These are phyloP conservation scores for Ogataea glucozyma DNA, from an alignment of 805 yeast genomes.

Conservation along the genomic window DNA sequence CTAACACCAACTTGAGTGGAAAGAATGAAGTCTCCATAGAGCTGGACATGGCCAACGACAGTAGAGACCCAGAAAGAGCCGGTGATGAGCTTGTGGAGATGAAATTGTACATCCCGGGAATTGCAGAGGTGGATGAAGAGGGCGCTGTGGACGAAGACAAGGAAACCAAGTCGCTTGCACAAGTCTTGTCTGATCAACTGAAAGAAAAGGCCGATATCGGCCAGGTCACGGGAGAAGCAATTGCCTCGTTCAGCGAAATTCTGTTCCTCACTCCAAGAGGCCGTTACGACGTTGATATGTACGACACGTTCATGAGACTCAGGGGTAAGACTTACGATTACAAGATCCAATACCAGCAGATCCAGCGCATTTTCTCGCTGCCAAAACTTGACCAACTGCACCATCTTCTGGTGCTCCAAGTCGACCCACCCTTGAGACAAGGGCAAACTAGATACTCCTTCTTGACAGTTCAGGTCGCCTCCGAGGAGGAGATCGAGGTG, in stretches of 20 bases:
- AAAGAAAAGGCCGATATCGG: slow-evolving; percentile 95
- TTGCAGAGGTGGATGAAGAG: slow-evolving; percentile 49
- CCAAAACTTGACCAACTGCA: slow-evolving; percentile 95
- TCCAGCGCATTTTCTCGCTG: slow-evolving; percentile 85
- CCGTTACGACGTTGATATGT: slow-evolving; percentile 95
- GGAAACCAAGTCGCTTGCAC: slow-evolving; percentile 69
- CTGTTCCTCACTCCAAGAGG: slow-evolving; percentile 97
- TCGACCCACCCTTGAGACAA: slow-evolving; percentile 96
- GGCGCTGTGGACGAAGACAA: slow-evolving; percentile 37
- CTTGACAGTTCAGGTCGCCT: slow-evolving; percentile 82
- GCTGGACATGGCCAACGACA: slow-evolving; percentile 51
- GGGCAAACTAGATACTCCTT: slow-evolving; percentile 97
- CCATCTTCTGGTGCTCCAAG: slow-evolving; percentile 82
- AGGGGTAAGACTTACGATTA: slow-evolving; percentile 98
- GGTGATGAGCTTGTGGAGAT: slow-evolving; percentile 97
- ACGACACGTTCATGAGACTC: slow-evolving; percentile 78
- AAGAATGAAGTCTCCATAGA: slow-evolving; percentile 94
- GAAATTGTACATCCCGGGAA: slow-evolving; percentile 93
- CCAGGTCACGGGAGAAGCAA: slow-evolving; percentile 90
- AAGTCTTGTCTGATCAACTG: slow-evolving; percentile 83
- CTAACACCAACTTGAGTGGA: slow-evolving; percentile 86
- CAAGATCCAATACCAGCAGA: slow-evolving; percentile 85
- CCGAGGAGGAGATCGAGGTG: slow-evolving; percentile 88
- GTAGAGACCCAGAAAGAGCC: slow-evolving; percentile 57
- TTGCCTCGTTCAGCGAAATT: slow-evolving; percentile 88